phyloP scores from a whole-genome alignment of 2,329 filamentous ascomycete genomes.

The Monascus ruber region DNA sequence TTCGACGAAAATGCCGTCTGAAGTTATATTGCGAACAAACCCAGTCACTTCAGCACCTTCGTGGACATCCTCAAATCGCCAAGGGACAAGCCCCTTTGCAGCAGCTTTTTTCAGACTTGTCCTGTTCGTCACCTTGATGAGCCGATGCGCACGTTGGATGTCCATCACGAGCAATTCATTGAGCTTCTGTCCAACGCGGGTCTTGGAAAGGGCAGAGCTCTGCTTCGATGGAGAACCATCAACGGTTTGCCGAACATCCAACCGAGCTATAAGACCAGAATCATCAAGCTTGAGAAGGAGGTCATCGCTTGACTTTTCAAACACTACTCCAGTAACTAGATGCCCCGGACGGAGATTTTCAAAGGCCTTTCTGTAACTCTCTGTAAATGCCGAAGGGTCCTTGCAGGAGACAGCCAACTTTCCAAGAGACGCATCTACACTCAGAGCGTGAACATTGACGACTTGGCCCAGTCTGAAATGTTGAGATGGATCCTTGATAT shows the following conservation, averaged over 20 bases:
- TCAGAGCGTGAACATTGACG: conserved; percentile 77
- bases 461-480: conserved; percentile 89
- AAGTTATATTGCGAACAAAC: conserved; percentile 75
- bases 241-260: conserved; percentile 67
- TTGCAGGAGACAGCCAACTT: conserved; percentile 87
- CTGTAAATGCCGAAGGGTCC: conserved; percentile 67
- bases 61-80: conserved; percentile 58
- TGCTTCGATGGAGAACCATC: conserved; percentile 77
- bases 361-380: conserved; percentile 62
- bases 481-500: conserved; percentile 75
- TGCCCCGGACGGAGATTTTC: conserved; percentile 62
- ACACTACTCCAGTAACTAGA: conserved; percentile 65
- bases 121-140: conserved; percentile 71
- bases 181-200: conserved; percentile 73
- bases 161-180: conserved; percentile 75
- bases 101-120: conserved; percentile 67
- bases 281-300: conserved; percentile 65
- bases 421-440: conserved; percentile 58
- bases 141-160: conserved; percentile 66
- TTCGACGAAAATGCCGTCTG: conserved; percentile 75
- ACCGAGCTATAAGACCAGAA: conserved; percentile 62
- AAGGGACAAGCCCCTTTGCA: conserved; percentile 60
- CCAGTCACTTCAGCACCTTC: conserved; percentile 60
- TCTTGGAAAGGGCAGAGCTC: conserved; percentile 62
- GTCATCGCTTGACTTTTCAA: conserved; percentile 69